Conservation (phyloP, 495 filamentous ascomycete species). For the Tricharina praecox region DNA sequence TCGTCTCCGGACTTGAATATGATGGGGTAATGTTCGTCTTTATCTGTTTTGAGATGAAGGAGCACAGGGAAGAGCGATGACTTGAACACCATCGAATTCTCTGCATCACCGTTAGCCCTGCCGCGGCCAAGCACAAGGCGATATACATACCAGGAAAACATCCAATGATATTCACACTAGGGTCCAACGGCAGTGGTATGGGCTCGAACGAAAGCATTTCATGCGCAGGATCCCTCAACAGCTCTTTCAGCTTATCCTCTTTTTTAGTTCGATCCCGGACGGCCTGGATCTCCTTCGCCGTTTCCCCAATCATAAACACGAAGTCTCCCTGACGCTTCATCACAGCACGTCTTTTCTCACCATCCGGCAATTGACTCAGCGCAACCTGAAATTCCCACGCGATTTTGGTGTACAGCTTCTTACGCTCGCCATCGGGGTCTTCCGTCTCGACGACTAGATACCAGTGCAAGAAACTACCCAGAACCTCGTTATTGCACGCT, state of each 20-base stretch:
- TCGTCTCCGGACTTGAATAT: conserved; percentile 97
- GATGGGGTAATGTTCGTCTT: conserved; percentile 65
- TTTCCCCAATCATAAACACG: conserved; percentile 67
- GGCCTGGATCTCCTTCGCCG: conserved; percentile 76
- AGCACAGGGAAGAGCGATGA: conserved; percentile 79
- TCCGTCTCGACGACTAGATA: conserved; percentile 90
- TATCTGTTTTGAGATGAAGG: conserved; percentile 70
- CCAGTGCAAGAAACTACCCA: conserved; percentile 94
- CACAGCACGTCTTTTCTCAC: conserved; percentile 52
- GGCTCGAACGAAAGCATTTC: conserved; percentile 69
- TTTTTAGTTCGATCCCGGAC: conserved; percentile 62
- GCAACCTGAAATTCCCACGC: conserved; percentile 92
- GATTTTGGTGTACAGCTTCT: conserved; percentile 72
- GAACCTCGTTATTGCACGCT: conserved; percentile 65
- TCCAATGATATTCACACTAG: conserved; percentile 57
- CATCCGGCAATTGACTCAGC: conserved; percentile 43
- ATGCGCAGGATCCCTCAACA: conserved; percentile 75
- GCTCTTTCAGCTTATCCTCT: conserved; percentile 63
- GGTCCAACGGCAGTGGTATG: conserved; percentile 77
- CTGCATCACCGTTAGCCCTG: conserved; percentile 24
- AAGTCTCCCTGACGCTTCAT: conserved; percentile 80
- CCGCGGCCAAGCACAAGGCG: conserved; percentile 32
- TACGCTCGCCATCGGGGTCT: conserved; percentile 62
- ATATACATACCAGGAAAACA: conserved; percentile 39
- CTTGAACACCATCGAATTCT: conserved; percentile 86